Conservation (phyloP, 73 alveolate genomes). For the Paramecium biaurelia region DNA sequence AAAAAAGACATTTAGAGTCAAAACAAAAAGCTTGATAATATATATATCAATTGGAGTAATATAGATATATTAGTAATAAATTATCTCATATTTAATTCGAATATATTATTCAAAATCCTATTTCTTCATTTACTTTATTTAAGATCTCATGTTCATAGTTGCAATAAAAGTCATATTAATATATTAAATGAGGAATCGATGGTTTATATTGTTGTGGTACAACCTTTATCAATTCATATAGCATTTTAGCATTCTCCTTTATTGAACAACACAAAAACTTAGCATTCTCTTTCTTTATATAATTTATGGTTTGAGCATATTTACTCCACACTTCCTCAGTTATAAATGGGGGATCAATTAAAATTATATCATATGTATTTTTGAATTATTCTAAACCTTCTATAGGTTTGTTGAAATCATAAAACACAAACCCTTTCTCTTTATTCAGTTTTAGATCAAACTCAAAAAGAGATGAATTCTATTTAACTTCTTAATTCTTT, state of each 20-base stretch:
- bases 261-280: conserved; percentile 84
- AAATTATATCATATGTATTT: conserved; percentile 79
- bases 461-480: conserved; percentile 74
- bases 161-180: conserved; percentile 84
- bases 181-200: conserved; percentile 91
- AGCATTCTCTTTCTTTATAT: conserved; percentile 73
- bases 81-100: not conserved
- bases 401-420: conserved; percentile 89
- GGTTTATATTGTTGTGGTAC: conserved; percentile 78
- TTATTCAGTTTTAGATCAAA: conserved; percentile 83
- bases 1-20: conserved; percentile 1
- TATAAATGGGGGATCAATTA: conserved; percentile 95
- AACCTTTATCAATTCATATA: conserved; percentile 74
- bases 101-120: conserved; percentile 41
- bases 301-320: conserved; percentile 82
- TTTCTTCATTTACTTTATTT: conserved; percentile 83
- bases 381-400: conserved; percentile 72
- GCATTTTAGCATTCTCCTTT: conserved; percentile 86
- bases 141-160: conserved; percentile 84
- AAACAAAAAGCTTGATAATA: conserved; percentile 14
- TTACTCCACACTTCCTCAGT: conserved; percentile 94
- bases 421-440: conserved; percentile 85
- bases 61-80: not conserved
- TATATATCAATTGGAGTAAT: not conserved
- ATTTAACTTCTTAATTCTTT: conserved; percentile 76